Base-by-base conservation (phyloP, 331 rosid genomes). In the Telfairia occidentalis region DNA sequence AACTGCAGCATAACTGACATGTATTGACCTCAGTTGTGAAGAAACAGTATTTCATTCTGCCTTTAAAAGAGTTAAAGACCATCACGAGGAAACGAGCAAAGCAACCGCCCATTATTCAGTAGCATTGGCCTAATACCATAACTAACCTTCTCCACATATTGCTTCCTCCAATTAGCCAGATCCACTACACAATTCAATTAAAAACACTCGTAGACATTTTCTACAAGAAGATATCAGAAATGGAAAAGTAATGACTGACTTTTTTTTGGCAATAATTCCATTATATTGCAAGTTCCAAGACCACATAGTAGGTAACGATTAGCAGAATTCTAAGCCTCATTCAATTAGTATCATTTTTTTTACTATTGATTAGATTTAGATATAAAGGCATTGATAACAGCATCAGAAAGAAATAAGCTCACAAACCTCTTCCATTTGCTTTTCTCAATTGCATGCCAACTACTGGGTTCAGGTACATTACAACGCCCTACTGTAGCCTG, bases 401-500 rank as follows among this genome's bases (percentile, higher is more conserved):
- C 9, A 9, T 60, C 19, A 49, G 28, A 48, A 38, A n/a, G 43
- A 53, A 43, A 54, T 40, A 72, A 83, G 78, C 70, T 67, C 70
- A 79, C 89, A 49, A 76, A 91, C 98, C 98, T 93, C 86, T 89
- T 89, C 98, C 98, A 90, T 89, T 93, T 93, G 89, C 94, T 88
- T 76, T 89, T 89, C 81, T 93, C 98, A 76, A 90, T 84, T n/a
- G 94, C 86, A 83, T 93, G 92, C 98, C 97, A 93, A 45, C 89
- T 81, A 70, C 93, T 90, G 35, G 98, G 98, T 80, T 93, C 98
- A 8, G 89, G 85, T 40, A 82, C 60, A 77, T 90, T 86, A 79
- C 98, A 93, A 67, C 96, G 92, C 74, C 98, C 98, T 13, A 86
- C 67, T 29, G 86, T 85, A 60, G 98, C 98, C 98, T 93, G 92